Percentiles rank a stretch among this genome's conserved stretches.
phyloP scores from a whole-genome alignment of 805 yeast species.

The Candida stauntonica region DNA sequence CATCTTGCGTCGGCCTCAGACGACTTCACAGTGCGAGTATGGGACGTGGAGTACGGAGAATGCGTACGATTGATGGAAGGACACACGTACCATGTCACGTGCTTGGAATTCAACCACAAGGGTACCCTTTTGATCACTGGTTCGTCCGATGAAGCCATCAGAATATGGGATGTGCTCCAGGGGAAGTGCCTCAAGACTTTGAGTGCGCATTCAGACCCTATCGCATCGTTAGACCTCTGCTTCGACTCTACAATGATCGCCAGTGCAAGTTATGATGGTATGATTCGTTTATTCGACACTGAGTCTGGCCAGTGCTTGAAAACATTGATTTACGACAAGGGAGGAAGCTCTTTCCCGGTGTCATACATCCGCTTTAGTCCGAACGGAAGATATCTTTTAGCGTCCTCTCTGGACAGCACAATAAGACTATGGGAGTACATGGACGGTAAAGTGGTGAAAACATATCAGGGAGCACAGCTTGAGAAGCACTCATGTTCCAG shows the following conservation, averaged over 20 bases:
- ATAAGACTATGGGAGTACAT: constrained; percentile 84
- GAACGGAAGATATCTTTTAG: constrained; percentile 73
- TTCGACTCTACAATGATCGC: constrained; percentile 78
- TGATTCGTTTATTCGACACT: constrained; percentile 82
- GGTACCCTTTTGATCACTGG: constrained; percentile 81
- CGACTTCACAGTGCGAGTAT: constrained; percentile 73
- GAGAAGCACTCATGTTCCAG: constrained; percentile 52
- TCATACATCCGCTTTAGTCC: constrained; percentile 70
- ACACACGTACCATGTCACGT: constrained; percentile 81
- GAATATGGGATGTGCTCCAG: constrained; percentile 79
- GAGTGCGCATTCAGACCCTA: constrained; percentile 92
- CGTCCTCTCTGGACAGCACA: constrained; percentile 76
- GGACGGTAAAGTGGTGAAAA: constrained; percentile 74
- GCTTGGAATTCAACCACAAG: constrained; percentile 62
- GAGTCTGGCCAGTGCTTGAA: constrained; percentile 88
- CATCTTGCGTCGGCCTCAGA: constrained; percentile 83
- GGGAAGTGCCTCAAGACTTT: constrained; percentile 72
- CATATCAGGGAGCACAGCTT: constrained; percentile 39
- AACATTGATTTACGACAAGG: constrained; percentile 77
- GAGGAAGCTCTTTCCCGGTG: constrained; percentile 74
- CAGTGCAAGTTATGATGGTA: constrained; percentile 88
- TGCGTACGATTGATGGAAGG: constrained; percentile 46
- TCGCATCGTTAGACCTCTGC: constrained; percentile 67
- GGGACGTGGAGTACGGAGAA: constrained; percentile 53
- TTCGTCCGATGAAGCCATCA: constrained; percentile 84